Base-by-base conservation (phyloP, 169 alveolate species). In the Pseudocohnilembus persalinus region DNA sequence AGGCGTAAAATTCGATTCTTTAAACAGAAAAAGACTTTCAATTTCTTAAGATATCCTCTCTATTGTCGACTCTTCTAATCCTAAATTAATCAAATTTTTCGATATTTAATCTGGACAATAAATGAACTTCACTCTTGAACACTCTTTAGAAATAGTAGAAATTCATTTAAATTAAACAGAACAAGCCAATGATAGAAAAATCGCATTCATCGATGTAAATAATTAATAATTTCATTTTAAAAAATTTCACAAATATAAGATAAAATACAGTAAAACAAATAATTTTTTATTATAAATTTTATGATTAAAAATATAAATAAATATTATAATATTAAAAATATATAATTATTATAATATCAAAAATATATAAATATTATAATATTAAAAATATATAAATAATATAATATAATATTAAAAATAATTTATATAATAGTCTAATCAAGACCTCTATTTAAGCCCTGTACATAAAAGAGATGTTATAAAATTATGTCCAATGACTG, bases 71-170 rank as follows among this genome's bases (percentile, higher is more conserved):
- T 93, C 95, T 33, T 72, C 88, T 30, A 92, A 92, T 77, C 91
- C 93, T 30, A 94, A 93, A 88, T 68, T 88, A 29, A 90, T 96
- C 27, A 84, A 93, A 78, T 81, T 96, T 35, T 96, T 88, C 83
- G 98, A 96, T 77, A 89, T 93, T 49, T 82, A 83, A 15, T 88
- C 95, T 80, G 98, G 98, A 35, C 94, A 91, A 78, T 81, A 94
- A 27, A 73, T 93, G 27, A 92, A 91, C 49, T 87, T 88, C 32
- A 86, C 90, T 29, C 85, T 94, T 33, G 96, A 93, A 32, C 97
- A 96, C 77, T 65, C 93, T 24, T 82, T 89, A 34, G 98, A 96
- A 80, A 92, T 96, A 30, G 29, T 89, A 16, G 95, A 93, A 84
- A 90, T 96, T 80, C 91, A 91, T 25, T 68, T 93, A 31, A 96